Evolutionary conservation across 2,329 filamentous ascomycete species (phyloP), one percentile per base, ranked within the genome.

Genomic region (Calonectria hawksworthii): DNA sequence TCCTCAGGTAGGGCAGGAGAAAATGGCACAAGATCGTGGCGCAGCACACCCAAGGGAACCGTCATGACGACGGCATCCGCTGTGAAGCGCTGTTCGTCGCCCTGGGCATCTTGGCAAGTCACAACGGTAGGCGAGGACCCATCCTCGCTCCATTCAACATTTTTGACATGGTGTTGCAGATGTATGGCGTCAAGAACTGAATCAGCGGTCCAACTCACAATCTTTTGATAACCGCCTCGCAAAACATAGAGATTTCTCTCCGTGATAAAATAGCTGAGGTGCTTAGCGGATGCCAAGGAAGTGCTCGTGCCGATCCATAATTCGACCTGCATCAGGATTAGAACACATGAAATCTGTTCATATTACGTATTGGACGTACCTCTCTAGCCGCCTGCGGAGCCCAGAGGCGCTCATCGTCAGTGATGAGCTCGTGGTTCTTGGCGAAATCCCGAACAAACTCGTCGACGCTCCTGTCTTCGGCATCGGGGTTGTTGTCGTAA

Each of bases 271-370:
- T 73, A 73, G 47, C 64, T 68, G 13, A 73, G 54, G 28, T 73
- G 70, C 54, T 73, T 73, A 3, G 70, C 70, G 21, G 70, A 73
- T 34, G 70, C 70, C 52, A 73, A 32, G 23, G 70, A 47, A 4
- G 70, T 73, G 65, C 70, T 73, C 21, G 70, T 73, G 7, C 70
- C 70, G 30, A 73, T 73, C 70, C 70, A 73, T 47, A 73, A 65
- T 34, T 73, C 70, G 5, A 73, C 63, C 70, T 73, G 11, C 6
- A 50, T 10, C 3, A 23, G 9, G 2, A 50, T 73, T 30, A 73
- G 34, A 11, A 69, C 8, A 51, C 16, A 26, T 11, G 18, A 41
- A 3, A 21, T 10, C 13, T 26, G 21, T 13, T 13, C 21, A 21
- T 14, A 26, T 13, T 16, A 4, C 11, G 5, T 34, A 16, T 44